These are phyloP conservation scores for Myriosclerotinia duriaeana DNA, from an alignment of 2,329 filamentous ascomycete genomes.

Conservation along the genomic window DNA sequence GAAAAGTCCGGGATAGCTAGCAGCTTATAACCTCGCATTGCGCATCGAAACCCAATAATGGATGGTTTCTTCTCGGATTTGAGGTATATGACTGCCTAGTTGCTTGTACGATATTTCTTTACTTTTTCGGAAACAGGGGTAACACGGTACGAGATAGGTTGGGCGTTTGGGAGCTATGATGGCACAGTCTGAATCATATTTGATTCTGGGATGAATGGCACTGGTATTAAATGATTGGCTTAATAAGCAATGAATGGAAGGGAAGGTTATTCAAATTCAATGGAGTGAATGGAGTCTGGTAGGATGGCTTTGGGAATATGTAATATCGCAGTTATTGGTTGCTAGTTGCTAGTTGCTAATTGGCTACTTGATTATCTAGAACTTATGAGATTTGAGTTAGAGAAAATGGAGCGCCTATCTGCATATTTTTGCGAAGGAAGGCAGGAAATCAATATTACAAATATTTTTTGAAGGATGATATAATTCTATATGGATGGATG, in stretches of 20 bases:
- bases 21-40: neutral
- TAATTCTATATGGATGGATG: neutral
- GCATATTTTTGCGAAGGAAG: neutral
- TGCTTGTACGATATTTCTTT: constrained; percentile 17
- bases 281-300: neutral
- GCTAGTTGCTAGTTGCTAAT: neutral
- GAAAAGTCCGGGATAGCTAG: neutral
- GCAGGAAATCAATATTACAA: constrained; percentile 1
- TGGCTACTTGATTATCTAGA: neutral
- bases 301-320: neutral
- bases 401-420: neutral
- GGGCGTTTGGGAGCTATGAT: constrained; percentile 6
- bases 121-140: neutral
- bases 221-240: neutral
- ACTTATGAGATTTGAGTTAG: neutral
- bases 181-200: constrained; percentile 3
- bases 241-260: neutral
- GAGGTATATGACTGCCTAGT: neutral
- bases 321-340: neutral
- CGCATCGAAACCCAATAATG: neutral
- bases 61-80: neutral
- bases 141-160: neutral
- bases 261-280: neutral
- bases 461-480: neutral
- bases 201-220: neutral